A percentile compares a stretch with the other conserved stretches of the same genome.
phyloP scores from a whole-genome alignment of 805 yeast genomes.

The Sugiyamaella boreocaroliniensis region DNA sequence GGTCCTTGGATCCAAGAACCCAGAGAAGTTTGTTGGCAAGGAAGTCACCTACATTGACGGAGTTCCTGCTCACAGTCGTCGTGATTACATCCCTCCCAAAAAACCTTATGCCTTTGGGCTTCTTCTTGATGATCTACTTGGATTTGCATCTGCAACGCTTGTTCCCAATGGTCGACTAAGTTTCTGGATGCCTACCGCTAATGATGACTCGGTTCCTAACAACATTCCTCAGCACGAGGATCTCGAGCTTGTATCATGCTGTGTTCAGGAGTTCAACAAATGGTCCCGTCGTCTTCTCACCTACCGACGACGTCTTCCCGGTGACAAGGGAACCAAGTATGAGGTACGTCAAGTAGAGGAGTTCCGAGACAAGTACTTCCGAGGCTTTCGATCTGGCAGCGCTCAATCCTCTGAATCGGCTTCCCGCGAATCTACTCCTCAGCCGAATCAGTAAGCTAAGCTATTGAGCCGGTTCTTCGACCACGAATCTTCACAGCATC shows the following conservation, averaged over 20 bases:
- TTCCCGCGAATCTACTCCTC: too few relatives aligned
- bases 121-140: slow-evolving; percentile 68
- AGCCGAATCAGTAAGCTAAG: too few relatives aligned
- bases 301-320: slow-evolving; percentile 52
- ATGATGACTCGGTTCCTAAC: slow-evolving; percentile 62
- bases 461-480: too few relatives aligned
- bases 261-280: slow-evolving; percentile 83
- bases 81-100: slow-evolving; percentile 87
- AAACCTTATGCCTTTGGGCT: slow-evolving; percentile 79
- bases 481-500: neutral
- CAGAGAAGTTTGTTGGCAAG: slow-evolving; percentile 61
- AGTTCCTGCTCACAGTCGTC: slow-evolving; percentile 63
- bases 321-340: slow-evolving; percentile 35
- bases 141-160: slow-evolving; percentile 64
- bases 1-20: slow-evolving; percentile 78
- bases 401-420: too few relatives aligned
- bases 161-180: slow-evolving; percentile 74
- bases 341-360: slow-evolving; percentile 45
- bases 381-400: slow-evolving; percentile 40
- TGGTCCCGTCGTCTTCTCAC: slow-evolving; percentile 89
- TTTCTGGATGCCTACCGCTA: slow-evolving; percentile 98
- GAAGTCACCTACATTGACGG: slow-evolving; percentile 74
- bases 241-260: slow-evolving; percentile 60
- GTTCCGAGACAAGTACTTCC: slow-evolving; percentile 73
- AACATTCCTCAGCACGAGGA: slow-evolving; percentile 72